phyloP scores from a whole-genome alignment of 2,329 filamentous ascomycete genomes.

The Aspergillus pseudonomiae region DNA sequence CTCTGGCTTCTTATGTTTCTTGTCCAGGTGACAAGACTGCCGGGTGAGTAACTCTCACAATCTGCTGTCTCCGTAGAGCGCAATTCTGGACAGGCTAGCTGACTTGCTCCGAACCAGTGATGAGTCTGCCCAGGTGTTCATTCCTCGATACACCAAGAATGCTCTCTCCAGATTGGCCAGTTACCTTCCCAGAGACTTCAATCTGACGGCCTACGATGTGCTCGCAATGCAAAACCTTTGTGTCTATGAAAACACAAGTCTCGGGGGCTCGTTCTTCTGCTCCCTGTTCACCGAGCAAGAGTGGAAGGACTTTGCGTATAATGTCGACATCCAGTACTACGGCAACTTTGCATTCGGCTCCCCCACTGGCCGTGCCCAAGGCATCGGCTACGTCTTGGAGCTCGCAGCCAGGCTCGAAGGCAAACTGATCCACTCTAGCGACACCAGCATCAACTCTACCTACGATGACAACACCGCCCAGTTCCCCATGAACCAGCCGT shows the following conservation, averaged over 20 bases:
- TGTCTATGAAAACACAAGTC: slow-evolving; percentile 56
- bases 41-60: slow-evolving; percentile 16
- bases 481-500: slow-evolving; percentile 53
- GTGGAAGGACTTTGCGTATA: slow-evolving; percentile 58
- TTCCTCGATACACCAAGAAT: slow-evolving; percentile 49
- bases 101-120: slow-evolving; percentile 19
- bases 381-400: slow-evolving; percentile 57
- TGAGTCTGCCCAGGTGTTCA: slow-evolving; percentile 41
- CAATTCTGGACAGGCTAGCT: background rate
- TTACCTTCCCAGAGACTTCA: slow-evolving; percentile 53
- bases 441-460: slow-evolving; percentile 57
- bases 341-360: slow-evolving; percentile 52
- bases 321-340: slow-evolving; percentile 56
- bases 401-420: slow-evolving; percentile 53
- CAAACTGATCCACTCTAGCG: slow-evolving; percentile 51
- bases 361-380: slow-evolving; percentile 56
- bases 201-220: slow-evolving; percentile 53
- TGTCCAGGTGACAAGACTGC: slow-evolving; percentile 41
- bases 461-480: slow-evolving; percentile 49
- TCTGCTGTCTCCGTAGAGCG: background rate
- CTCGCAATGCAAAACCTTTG: slow-evolving; percentile 58
- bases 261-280: slow-evolving; percentile 57
- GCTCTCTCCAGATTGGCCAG: slow-evolving; percentile 52
- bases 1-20: slow-evolving; percentile 46
- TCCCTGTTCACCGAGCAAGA: slow-evolving; percentile 57